Evolutionary conservation across 2,329 filamentous ascomycete species (phyloP), one percentile per base, ranked within the genome.

Genomic region (Penicillium sp.): DNA sequence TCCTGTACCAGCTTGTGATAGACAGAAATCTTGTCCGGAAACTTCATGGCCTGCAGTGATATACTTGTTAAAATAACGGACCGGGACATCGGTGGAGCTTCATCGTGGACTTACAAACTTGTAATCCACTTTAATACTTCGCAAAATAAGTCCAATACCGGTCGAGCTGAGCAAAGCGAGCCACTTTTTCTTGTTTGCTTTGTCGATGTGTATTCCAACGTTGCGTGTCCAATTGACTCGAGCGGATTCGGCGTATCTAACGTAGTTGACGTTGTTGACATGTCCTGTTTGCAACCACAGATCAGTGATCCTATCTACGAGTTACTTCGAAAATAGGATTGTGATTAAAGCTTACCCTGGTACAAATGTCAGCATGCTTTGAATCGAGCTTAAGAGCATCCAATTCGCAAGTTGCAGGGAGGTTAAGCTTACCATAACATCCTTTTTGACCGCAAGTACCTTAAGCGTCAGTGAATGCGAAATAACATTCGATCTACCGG

Each of bases 211-310:
- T 2, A 79, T 73, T 4, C 84, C 88, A 60, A 90, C 87, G 64
- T 91, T 87, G 50, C 80, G 78, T 21, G 86, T 80, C 87, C 89
- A 96, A 64, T 91, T 90, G 26, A 93, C 83, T 29, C 92, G 83
- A 3, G 86, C 86, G 5, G 87, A 87, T 70, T 97, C 92, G 29
- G 91, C 91, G 69, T 90, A 96, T 55, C 88, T 83, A 61, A 89
- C 86, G 71, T 96, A 96, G 59, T 83, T 84, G 56, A 92, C 86
- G 63, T 96, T 96, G 69, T 96, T 96, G 42, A 96, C 88, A 70
- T 96, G 91, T 42, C 85, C 84, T 85, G 76, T 13, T 26, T 7
- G 30, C 15, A 8, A 5, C 8, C n/a, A 18, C 12, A 24, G 36
- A 20, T 59, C 44, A 46, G 50, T 32, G 37, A 15, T 0, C 6